Base-by-base conservation (phyloP, 2,329 filamentous ascomycete genomes). In the Didymella pomorum region DNA sequence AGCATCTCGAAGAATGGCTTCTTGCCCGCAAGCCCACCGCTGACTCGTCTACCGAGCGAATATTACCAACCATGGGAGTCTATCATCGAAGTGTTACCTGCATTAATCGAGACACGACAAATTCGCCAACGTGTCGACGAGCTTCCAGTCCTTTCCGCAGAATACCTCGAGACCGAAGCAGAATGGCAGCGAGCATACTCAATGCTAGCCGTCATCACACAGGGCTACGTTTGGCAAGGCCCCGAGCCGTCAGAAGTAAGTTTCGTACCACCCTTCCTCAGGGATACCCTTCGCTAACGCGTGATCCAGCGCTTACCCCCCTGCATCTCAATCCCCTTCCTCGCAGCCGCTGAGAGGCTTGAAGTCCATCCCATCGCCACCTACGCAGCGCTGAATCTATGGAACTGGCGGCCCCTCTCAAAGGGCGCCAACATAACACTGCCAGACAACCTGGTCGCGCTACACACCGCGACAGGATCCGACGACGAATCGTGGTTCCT, bases 41-140 rank as follows among this genome's bases (percentile, higher is more conserved):
- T 96, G 62, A 86, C 87, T 58, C 82, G 85, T 55, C 85, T 96
- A 14, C 88, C 91, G 14, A 89, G 96, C 68, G 86, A 88, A 4
- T 95, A 95, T 79, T 97, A 96, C 78, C 88, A 90, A 76, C 90
- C 91, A 72, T 97, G 93, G 93, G 93, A 97, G 78, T 84, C 87
- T 43, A 85, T 95, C 47, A 85, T 87, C 37, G 83, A 87, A 61
- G 92, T 93, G 69, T 81, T 97, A 16, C 92, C 94, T 74, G 83
- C 85, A 1, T 82, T 96, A 49, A 86, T 96, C 51, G 83, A 93
- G 52, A 92, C 86, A 74, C 89, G 88, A 71, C 86, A 90, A 52
- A 82, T 96, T 58, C 87, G 91, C 45, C 83, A 85, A 50, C 85
- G 90, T 61, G 84, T 96, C 56, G 87, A 94, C 67, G 81, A 83